Evolutionary conservation across 1,284 basidiomycete genomes (phyloP).

Genomic region (Ustanciosporium gigantosporum): DNA sequence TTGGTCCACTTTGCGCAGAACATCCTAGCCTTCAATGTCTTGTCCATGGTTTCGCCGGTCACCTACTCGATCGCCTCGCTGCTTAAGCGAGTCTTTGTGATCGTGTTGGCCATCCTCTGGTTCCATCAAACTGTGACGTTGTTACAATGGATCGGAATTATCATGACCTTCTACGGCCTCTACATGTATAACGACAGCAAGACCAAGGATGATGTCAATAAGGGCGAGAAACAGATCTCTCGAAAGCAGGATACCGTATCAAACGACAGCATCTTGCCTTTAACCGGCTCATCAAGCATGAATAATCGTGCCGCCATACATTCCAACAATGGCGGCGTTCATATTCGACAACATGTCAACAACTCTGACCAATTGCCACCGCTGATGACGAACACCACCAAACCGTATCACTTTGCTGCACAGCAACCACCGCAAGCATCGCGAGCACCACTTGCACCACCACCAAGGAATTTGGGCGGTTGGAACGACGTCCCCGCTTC

Average conservation of each 20-base stretch:
- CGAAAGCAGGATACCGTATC: constrained; percentile 7
- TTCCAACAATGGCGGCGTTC: too few relatives aligned
- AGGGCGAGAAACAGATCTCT: constrained; percentile 11
- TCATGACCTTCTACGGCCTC: constrained; percentile 83
- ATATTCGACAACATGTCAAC: too few relatives aligned
- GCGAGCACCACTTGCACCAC: too few relatives aligned
- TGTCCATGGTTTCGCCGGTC: constrained; percentile 92
- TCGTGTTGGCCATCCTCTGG: constrained; percentile 96
- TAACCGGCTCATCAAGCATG: too few relatives aligned
- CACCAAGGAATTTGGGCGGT: constrained; percentile 4
- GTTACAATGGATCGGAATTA: constrained; percentile 81
- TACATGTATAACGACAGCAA: constrained; percentile 95
- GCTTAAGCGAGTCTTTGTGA: constrained; percentile 96
- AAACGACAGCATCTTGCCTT: too few relatives aligned
- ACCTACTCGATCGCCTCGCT: constrained; percentile 98
- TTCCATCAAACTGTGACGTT: constrained; percentile 85
- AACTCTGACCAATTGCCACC: too few relatives aligned
- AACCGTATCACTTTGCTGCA: not conserved
- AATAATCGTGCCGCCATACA: too few relatives aligned
- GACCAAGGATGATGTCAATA: constrained; percentile 43
- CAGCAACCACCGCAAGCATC: too few relatives aligned
- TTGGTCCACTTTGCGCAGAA: constrained; percentile 96
- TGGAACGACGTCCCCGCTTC: constrained; percentile 25
- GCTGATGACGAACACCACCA: too few relatives aligned
- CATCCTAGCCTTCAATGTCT: constrained; percentile 93